Evolutionary conservation across 1,139 yeast species (phyloP), one percentile per base, ranked within the genome.

Genomic region (Saccharomyces pastorianus): DNA sequence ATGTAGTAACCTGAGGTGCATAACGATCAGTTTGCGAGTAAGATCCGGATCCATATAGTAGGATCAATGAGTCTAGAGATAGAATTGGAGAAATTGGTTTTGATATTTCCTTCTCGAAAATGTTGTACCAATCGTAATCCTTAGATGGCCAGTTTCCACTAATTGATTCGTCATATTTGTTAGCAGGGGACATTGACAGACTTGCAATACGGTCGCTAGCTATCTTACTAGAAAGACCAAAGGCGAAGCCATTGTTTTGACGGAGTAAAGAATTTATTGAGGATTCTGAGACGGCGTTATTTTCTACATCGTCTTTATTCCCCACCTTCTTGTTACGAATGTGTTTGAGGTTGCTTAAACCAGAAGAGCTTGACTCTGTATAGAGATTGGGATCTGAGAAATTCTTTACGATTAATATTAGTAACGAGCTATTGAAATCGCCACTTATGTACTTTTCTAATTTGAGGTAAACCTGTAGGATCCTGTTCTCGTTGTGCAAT

Each of bases 341-440:
- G 3, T 53, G 51, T 34, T 61, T 59, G 2, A 62, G 32, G 9
- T 64, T 53, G n/a, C 64, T 62, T 31, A 64, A 57, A 17, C 63
- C 57, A 4, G 68, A 62, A 6, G 56, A 56, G 13, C 60, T 50
- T 6, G 60, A 55, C 17, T 66, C 67, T 32, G 65, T 62, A 51
- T 66, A 72, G 14, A 69, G 51, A 46, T 70, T 69, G 9, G 74
- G 72, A 52, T 73, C 75, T 23, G 77, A 69, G 55, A 79, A 77
- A 53, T 76, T 75, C 49, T 74, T 71, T 42, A 77, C 72, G 7
- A 77, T 69, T 53, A 77, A 74, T 46, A 80, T 66, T 53, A 79
- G 60, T 50, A 79, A 62, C 0, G 78, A 70, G 13, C 81, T 75
- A 57, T 76, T 76, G 42, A 77, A 68, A 23, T 79, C 83, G 41